These are phyloP conservation scores for Aspergillus conjunctus DNA, from an alignment of 495 filamentous ascomycete genomes.

Conservation along the genomic window DNA sequence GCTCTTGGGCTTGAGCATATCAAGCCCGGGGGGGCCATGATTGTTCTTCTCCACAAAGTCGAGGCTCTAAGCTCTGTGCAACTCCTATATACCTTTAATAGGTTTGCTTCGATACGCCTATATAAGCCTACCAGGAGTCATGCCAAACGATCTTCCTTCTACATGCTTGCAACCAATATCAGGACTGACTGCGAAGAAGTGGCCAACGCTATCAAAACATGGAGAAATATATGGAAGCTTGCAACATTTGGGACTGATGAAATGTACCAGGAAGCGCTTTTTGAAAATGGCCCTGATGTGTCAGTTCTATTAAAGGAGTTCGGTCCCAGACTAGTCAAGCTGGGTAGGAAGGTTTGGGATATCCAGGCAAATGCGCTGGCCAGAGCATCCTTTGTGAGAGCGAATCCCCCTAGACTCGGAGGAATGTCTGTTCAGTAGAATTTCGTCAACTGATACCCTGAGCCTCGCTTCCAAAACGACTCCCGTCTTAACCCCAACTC, in stretches of 20 bases:
- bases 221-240: constrained; percentile 47
- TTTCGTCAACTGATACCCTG: no score
- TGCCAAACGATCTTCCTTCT: constrained; percentile 53
- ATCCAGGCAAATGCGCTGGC: constrained; percentile 46
- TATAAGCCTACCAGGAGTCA: constrained; percentile 53
- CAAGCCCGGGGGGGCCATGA: constrained; percentile 45
- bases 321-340: constrained; percentile 36
- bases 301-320: constrained; percentile 43
- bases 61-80: constrained; percentile 44
- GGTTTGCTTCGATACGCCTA: constrained; percentile 47
- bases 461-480: no score
- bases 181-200: constrained; percentile 36
- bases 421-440: no score
- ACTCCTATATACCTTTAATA: constrained; percentile 43
- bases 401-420: background rate
- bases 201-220: constrained; percentile 35
- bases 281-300: constrained; percentile 24
- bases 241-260: constrained; percentile 46
- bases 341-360: constrained; percentile 42
- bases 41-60: constrained; percentile 54
- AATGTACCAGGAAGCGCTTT: constrained; percentile 18
- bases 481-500: no score
- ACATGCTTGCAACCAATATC: constrained; percentile 55
- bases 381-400: constrained; percentile 39
- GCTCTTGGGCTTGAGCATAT: constrained; percentile 52